Percentiles rank a stretch among this genome's conserved stretches.
Conservation (phyloP, 208 protist genomes). For the Acanthamoeba pearcei region DNA sequence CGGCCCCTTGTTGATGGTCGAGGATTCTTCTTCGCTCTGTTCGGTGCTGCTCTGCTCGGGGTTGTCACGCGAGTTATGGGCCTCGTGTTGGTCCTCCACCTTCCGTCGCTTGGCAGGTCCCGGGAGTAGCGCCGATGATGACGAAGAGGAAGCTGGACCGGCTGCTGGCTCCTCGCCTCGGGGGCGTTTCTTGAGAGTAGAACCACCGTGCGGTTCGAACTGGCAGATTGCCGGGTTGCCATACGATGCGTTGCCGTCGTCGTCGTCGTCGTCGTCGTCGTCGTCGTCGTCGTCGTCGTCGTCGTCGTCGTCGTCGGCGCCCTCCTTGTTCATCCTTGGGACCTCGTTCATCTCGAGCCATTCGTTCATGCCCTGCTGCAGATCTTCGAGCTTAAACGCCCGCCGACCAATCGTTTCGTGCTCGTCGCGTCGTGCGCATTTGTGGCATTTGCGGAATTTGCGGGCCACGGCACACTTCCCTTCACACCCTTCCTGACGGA, state of each 20-base stretch:
- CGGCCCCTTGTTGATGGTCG: not conserved
- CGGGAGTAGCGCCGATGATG: not conserved
- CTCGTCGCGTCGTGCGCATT: not conserved
- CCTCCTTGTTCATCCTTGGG: too few relatives aligned
- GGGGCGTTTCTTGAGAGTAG: not conserved
- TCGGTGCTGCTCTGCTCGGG: not conserved
- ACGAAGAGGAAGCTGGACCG: not conserved
- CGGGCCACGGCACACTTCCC: not conserved
- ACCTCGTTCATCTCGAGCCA: not conserved
- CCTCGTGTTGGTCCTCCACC: not conserved
- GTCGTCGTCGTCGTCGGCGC: not conserved
- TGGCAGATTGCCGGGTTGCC: not conserved
- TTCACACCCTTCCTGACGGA: not conserved
- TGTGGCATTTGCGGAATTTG: not conserved
- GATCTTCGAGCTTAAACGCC: not conserved
- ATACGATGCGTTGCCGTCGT: not conserved
- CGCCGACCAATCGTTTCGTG: not conserved
- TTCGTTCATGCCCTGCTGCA: not conserved
- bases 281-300: not conserved
- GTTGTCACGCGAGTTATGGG: not conserved
- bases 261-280: not conserved
- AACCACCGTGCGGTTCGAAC: not conserved
- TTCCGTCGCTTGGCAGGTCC: not conserved
- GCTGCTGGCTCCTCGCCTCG: not conserved
- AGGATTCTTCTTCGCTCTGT: not conserved